Base-by-base conservation (phyloP, 163 green algal genomes). In the Volvox carteri region DNA sequence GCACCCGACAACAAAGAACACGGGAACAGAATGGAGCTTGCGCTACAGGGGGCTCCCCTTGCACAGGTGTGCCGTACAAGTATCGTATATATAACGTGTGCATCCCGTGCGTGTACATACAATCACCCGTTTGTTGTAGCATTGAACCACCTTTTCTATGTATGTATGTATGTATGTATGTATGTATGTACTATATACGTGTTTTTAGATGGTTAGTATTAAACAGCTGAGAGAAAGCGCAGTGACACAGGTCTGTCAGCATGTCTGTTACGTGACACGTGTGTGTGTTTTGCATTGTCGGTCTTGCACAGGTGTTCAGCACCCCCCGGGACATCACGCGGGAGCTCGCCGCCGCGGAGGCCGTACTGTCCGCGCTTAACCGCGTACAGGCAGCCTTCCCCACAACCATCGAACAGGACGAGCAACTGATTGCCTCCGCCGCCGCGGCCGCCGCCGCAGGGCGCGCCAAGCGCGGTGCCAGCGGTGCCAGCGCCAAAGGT, bases 401-500 rank as follows among this genome's bases (percentile, higher is more conserved):
- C 42, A 87, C 80, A 60, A 70, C 80, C 60, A 56, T 74, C 33
- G 80, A 78, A 35, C 30, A 87, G n/a, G 80, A 87, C 80, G 44
- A 78, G 62, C 30, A 67, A 65, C 60, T 87, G 41, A 42, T 87
- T 4, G 80, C 80, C 18, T 19, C 19, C 14, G 62, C 62, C 30
- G 44, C 62, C 16, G 80, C 30, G 4, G 30, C 62, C 78, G 56
- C 78, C 35, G 76, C 30, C 4, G 8, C 54, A 11, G 30, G 37
- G 25, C 25, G 73, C 70, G 41, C 39, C 44, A 81, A 81, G 73
- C 35, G 54, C 56, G 21, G 78, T 14, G 78, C 18, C 58, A 21
- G 18, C 18, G 58, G 58, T 21, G 48, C 56, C 28, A 67, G 56
- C 62, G 35, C 33, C 33, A n/a, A n/a, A n/a, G n/a, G n/a, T n/a